Base-by-base conservation (phyloP, 2,329 filamentous ascomycete genomes). In the Cordyceps cicadae region DNA sequence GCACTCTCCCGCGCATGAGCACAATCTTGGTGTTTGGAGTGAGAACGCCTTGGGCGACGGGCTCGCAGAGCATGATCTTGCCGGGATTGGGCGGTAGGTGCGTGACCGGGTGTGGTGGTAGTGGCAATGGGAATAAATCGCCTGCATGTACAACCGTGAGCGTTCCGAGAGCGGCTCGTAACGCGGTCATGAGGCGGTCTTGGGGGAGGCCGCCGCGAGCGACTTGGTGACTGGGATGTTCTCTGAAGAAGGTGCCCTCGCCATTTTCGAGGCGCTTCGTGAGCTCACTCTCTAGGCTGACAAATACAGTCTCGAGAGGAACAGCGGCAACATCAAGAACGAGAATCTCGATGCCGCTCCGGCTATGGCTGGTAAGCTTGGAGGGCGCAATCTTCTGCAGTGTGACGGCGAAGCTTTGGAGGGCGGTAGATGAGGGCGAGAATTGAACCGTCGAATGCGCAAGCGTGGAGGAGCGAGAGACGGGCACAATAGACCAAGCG, bases 1-100 rank as follows among this genome's bases (percentile, higher is more conserved):
- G 82, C 26, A 78, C 79, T 66, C 79, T 83, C 5, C 85, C 83
- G 29, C 83, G 82, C 53, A 89, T 86, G 24, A 97, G 79, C 26
- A 99, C 86, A 61, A 99, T 90, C 68, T 89, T 92, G 17, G 92
- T 99, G 14, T 78, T 82, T 0, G 90, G 81, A 9, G 87, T 81
- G 52, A 99, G 72, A 5, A 94, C 73, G 9, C 94, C 94, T 73
- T 99, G 94, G 6, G 90, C 86, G 17, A 97, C 92, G 9, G 94
- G 94, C 71, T 99, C 94, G 71, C 92, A 97, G n/a, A 95, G 85
- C 53, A 90, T 86, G 63, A 97, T 89, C 74, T 88, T 92, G 48
- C 90, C 94, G 0, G 92, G 91, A 48, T 90, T 90, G 15, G 91
- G 84, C 26, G 90, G 86, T 19, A 89, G 84, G 73, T 96, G 91